phyloP scores from a whole-genome alignment of 257 asterid genomes.

The Solanum tarijense region DNA sequence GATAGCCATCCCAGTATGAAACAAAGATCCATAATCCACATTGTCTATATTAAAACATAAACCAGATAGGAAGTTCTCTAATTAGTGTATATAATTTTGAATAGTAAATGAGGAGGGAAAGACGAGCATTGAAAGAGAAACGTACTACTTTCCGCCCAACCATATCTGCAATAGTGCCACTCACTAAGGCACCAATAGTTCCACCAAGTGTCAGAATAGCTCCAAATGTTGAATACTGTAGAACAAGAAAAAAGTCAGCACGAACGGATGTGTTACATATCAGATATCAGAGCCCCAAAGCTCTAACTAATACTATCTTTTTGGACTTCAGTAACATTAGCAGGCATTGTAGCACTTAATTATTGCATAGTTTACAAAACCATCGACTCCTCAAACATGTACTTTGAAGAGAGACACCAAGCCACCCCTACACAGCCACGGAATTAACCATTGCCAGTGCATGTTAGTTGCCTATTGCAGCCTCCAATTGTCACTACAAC shows the following conservation, averaged over 20 bases:
- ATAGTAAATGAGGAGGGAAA: neutral
- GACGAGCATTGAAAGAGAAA: neutral
- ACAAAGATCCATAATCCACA: constrained; percentile 4
- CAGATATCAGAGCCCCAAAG: neutral
- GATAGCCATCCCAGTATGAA: constrained; percentile 16
- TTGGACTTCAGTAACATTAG: neutral
- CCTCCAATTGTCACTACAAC: neutral
- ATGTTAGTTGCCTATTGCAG: neutral
- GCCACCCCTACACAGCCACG: neutral
- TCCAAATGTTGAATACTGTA: constrained; percentile 19
- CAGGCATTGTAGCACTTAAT: neutral
- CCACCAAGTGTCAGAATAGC: constrained; percentile 16
- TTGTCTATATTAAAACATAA: neutral
- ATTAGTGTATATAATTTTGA: neutral
- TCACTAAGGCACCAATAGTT: constrained; percentile 10
- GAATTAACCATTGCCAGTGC: neutral
- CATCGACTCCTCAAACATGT: neutral
- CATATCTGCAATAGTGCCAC: constrained; percentile 14
- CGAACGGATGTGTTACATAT: neutral
- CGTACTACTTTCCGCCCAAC: constrained; percentile 18
- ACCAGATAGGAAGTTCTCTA: neutral
- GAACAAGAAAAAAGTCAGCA: neutral
- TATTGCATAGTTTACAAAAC: neutral
- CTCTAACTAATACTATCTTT: neutral
- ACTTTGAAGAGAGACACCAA: neutral